These are phyloP conservation scores for Metarhizium brunneum DNA, from an alignment of 2,329 filamentous ascomycete genomes.

Conservation along the genomic window DNA sequence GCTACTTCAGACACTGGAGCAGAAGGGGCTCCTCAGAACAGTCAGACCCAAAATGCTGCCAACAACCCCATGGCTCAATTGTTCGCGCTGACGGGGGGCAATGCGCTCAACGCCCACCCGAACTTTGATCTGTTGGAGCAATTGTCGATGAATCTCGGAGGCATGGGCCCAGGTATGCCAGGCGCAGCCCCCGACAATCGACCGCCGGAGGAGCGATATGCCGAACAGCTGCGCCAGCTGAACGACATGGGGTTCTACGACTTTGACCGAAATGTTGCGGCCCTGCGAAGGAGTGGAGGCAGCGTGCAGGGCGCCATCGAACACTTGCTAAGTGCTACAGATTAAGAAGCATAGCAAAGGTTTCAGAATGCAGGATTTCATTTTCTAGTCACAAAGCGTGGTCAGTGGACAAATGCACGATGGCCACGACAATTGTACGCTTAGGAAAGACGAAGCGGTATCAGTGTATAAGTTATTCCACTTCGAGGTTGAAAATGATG, in stretches of 20 bases:
- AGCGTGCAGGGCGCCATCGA: constrained; percentile 90
- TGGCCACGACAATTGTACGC: neutral
- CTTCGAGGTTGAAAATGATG: neutral
- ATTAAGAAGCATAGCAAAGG: constrained; percentile 6
- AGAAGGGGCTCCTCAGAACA: constrained; percentile 14
- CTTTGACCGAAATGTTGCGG: constrained; percentile 86
- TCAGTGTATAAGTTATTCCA: neutral
- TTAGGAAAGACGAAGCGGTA: neutral
- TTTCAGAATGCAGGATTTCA: neutral
- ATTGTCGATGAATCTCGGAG: constrained; percentile 40
- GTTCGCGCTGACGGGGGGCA: constrained; percentile 31
- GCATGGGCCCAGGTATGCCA: constrained; percentile 21
- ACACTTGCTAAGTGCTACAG: constrained; percentile 46
- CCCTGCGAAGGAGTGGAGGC: constrained; percentile 78
- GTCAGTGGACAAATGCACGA: neutral
- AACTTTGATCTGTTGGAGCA: constrained; percentile 48
- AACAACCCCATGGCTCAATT: constrained; percentile 68
- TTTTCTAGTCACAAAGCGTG: neutral
- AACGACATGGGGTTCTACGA: constrained; percentile 99
- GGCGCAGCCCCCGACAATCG: constrained; percentile 65
- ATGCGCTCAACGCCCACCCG: constrained; percentile 33
- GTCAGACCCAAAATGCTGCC: constrained; percentile 26
- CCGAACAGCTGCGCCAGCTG: constrained; percentile 78
- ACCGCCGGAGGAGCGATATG: constrained; percentile 89
- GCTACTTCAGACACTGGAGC: constrained; percentile 14